phyloP scores from a whole-genome alignment of 2,329 filamentous ascomycete species.

The Clarireedia sp. region DNA sequence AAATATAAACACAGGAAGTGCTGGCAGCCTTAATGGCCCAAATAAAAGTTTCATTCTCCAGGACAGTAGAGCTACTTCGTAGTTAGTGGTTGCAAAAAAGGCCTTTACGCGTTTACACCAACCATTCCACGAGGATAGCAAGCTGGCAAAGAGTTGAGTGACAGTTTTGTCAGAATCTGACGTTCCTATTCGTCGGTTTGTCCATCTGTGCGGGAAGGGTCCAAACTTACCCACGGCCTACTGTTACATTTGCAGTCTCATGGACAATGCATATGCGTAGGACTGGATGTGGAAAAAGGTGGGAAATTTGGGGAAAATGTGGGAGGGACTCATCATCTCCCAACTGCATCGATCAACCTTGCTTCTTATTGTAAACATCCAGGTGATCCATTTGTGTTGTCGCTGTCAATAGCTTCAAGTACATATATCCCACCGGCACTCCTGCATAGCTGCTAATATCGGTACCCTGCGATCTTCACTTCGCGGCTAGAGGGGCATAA shows the following conservation, averaged over 20 bases:
- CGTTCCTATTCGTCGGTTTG: background rate
- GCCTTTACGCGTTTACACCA: too few relatives aligned
- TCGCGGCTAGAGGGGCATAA: constrained; percentile 5
- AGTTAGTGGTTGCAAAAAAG: too few relatives aligned
- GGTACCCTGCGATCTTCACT: background rate
- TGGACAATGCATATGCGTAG: background rate
- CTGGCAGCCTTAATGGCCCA: too few relatives aligned
- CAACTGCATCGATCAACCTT: too few relatives aligned
- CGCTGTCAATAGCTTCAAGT: too few relatives aligned
- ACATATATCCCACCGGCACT: background rate
- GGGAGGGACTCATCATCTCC: too few relatives aligned
- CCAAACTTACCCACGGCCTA: background rate
- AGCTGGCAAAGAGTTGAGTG: background rate
- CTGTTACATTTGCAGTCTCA: background rate
- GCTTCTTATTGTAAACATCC: too few relatives aligned
- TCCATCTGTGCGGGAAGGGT: background rate
- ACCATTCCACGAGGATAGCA: background rate
- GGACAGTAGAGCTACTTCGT: too few relatives aligned
- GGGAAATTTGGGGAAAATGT: too few relatives aligned
- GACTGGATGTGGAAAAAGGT: too few relatives aligned
- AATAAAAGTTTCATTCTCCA: too few relatives aligned
- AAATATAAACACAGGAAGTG: background rate
- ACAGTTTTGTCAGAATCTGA: background rate
- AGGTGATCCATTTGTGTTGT: too few relatives aligned
- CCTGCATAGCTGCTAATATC: background rate